These are phyloP conservation scores for Tephrocybe sp. DNA, from an alignment of 768 basidiomycete species.

Conservation along the genomic window DNA sequence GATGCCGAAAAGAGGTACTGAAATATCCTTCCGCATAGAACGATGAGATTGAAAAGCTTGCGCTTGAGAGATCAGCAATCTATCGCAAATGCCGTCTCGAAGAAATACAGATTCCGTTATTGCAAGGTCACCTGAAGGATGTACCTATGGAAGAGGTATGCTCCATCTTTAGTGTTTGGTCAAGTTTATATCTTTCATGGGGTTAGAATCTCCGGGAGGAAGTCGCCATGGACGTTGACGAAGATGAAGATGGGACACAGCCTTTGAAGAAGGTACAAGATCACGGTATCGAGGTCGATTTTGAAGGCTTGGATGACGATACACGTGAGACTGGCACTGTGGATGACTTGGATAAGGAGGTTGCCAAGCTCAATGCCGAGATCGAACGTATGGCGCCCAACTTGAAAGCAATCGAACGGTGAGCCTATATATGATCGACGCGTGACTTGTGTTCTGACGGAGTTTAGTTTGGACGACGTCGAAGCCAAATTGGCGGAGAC, in stretches of 20 bases:
- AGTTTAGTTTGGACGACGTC: constrained; percentile 76
- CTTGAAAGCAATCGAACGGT: constrained; percentile 94
- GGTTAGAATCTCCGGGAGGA: constrained; percentile 78
- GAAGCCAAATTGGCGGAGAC: constrained; percentile 84
- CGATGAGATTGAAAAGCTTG: constrained; percentile 89
- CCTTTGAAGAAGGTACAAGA: constrained; percentile 70
- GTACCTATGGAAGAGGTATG: constrained; percentile 95
- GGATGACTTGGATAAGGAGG: constrained; percentile 72
- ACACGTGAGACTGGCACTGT: constrained; percentile 69
- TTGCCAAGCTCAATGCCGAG: constrained; percentile 70
- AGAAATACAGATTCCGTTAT: constrained; percentile 81
- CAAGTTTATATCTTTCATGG: not conserved
- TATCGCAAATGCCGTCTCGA: constrained; percentile 95
- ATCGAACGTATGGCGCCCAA: constrained; percentile 96
- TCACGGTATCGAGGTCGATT: constrained; percentile 91
- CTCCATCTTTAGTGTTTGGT: not conserved
- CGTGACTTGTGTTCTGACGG: not conserved
- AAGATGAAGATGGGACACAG: constrained; percentile 82
- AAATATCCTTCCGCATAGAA: constrained; percentile 22
- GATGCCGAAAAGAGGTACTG: not conserved
- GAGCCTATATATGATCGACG: too few relatives aligned
- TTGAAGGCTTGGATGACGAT: constrained; percentile 69
- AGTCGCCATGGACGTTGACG: constrained; percentile 91
- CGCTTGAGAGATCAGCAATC: constrained; percentile 79
- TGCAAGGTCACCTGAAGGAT: constrained; percentile 73